Evolutionary conservation across 2,329 filamentous ascomycete genomes (phyloP).

Genomic region (Arthrinium puccinioides): DNA sequence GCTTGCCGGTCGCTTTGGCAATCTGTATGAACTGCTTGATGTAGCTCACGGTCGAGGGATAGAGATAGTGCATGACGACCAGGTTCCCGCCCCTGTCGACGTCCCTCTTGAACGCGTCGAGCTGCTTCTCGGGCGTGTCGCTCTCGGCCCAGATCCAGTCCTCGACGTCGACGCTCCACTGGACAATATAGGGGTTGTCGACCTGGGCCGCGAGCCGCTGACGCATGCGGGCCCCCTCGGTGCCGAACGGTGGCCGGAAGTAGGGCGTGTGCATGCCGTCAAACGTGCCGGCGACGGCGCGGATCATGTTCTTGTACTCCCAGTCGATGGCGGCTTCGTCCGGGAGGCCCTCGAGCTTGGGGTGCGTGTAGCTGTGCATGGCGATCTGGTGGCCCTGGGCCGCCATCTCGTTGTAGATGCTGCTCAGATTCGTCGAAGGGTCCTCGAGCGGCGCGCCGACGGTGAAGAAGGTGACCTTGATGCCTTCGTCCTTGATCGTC

Average conservation of each 20-base stretch:
- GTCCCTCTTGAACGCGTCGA: constrained; percentile 57
- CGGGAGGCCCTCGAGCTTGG: constrained; percentile 52
- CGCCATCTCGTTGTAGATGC: constrained; percentile 57
- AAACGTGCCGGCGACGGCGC: constrained; percentile 34
- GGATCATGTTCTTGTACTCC: constrained; percentile 52
- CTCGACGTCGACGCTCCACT: constrained; percentile 64
- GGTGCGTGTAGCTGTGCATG: constrained; percentile 61
- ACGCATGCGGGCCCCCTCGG: constrained; percentile 58
- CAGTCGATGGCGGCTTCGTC: constrained; percentile 48
- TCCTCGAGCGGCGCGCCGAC: constrained; percentile 57
- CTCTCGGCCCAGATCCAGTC: constrained; percentile 62
- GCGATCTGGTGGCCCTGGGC: constrained; percentile 59
- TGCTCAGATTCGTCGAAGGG: constrained; percentile 51
- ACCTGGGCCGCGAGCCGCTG: constrained; percentile 50
- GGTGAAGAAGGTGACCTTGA: constrained; percentile 65
- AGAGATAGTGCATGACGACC: constrained; percentile 64
- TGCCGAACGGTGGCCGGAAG: constrained; percentile 64
- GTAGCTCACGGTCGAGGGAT: constrained; percentile 55
- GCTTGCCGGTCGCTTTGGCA: constrained; percentile 56
- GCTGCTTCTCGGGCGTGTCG: constrained; percentile 56
- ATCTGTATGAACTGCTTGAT: constrained; percentile 57
- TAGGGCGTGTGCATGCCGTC: constrained; percentile 33
- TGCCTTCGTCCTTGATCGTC: constrained; percentile 52
- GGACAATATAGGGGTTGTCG: constrained; percentile 51
- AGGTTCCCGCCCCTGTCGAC: constrained; percentile 54